Percentiles rank a stretch among this genome's conserved stretches.
Evolutionary conservation across 495 filamentous ascomycete genomes (phyloP).

Genomic region (Chaetomium fimeti): DNA sequence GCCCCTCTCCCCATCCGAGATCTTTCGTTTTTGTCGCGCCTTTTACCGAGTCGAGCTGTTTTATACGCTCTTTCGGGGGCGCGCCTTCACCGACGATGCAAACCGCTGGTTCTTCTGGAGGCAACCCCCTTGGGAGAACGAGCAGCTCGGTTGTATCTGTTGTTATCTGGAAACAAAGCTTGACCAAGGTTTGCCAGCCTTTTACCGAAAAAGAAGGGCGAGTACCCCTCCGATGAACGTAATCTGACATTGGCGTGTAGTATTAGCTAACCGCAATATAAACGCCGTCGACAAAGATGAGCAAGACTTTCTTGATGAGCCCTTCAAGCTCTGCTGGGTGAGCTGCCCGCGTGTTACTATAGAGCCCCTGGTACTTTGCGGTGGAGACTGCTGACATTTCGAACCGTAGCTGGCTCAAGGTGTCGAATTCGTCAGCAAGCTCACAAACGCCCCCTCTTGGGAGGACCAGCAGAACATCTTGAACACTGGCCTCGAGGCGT

Average conservation of each 20-base stretch:
- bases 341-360: too few relatives aligned
- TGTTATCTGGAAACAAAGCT: not conserved
- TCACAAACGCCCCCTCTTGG: not conserved
- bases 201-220: not conserved
- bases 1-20: not conserved
- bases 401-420: not conserved
- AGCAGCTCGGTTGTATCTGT: not conserved
- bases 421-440: not conserved
- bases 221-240: not conserved
- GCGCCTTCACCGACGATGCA: not conserved
- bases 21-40: not conserved
- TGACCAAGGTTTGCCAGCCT: not conserved
- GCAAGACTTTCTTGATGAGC: not conserved
- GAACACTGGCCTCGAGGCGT: not conserved
- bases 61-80: not conserved
- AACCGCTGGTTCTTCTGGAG: not conserved
- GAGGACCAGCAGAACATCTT: not conserved
- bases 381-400: not conserved
- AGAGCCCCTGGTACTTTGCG: not conserved
- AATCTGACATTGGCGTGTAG: not conserved
- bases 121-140: constrained; percentile 10
- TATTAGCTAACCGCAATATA: not conserved
- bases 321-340: too few relatives aligned
- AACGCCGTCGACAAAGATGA: not conserved
- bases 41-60: constrained; percentile 2